Evolutionary conservation across 2,329 filamentous ascomycete genomes (phyloP).

Genomic region (Alternaria solani): DNA sequence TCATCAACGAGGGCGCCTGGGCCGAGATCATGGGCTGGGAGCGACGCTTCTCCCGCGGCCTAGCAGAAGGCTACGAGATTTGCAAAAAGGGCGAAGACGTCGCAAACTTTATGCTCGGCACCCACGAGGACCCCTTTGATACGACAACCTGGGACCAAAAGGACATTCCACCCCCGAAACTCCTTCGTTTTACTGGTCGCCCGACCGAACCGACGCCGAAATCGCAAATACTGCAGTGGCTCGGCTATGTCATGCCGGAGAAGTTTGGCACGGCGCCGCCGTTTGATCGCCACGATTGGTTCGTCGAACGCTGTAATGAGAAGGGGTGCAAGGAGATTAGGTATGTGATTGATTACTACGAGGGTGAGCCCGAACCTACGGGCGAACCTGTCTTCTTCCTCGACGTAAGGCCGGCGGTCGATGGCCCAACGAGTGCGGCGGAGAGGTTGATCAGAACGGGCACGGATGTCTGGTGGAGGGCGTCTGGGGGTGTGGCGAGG

Average conservation of each 20-base stretch:
- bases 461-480: slow-evolving; percentile 92
- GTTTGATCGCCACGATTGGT: slow-evolving; percentile 98
- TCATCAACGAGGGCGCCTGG: slow-evolving; percentile 97
- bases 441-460: slow-evolving; percentile 90
- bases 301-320: slow-evolving; percentile 74
- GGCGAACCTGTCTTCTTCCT: slow-evolving; percentile 96
- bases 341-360: slow-evolving; percentile 98
- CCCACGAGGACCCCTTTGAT: slow-evolving; percentile 41
- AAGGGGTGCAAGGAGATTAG: slow-evolving; percentile 79
- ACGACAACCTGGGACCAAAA: slow-evolving; percentile 47
- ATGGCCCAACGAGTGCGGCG: slow-evolving; percentile 78
- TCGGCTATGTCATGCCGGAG: slow-evolving; percentile 80
- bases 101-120: slow-evolving; percentile 61
- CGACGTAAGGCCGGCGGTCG: slow-evolving; percentile 88
- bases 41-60: slow-evolving; percentile 77
- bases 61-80: slow-evolving; percentile 75
- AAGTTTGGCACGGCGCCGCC: slow-evolving; percentile 83
- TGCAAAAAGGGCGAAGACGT: slow-evolving; percentile 79
- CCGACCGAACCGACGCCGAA: slow-evolving; percentile 92
- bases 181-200: slow-evolving; percentile 87
- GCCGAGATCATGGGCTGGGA: slow-evolving; percentile 95
- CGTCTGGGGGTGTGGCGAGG: slow-evolving; percentile 74
- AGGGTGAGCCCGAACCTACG: slow-evolving; percentile 78
- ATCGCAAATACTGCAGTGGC: slow-evolving; percentile 80
- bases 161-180: slow-evolving; percentile 66